Base-by-base conservation (phyloP, 208 protist genomes). In the Leishmania arabica region DNA sequence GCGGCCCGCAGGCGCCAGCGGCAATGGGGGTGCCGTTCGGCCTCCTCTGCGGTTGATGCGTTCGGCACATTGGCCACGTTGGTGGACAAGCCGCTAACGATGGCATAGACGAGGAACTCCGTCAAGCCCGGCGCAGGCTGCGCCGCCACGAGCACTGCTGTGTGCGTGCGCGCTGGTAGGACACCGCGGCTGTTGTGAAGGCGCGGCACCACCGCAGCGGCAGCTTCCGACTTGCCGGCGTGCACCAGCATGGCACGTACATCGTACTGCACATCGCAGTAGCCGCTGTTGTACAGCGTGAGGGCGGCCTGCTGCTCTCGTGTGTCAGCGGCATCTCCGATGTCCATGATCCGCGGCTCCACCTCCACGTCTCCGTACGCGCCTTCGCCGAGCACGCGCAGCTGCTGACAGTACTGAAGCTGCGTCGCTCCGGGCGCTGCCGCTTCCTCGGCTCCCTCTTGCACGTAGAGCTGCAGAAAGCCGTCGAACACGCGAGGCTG, bases 211-310 rank as follows among this genome's bases (percentile, higher is more conserved):
- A 85, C 80, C 78, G 69, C 21, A 56, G 68, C 78, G 21, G 74
- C 74, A 56, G 64, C 27, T 68, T 76, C 45, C 9, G 37, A 7
- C 37, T 71, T 42, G 49, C 68, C 15, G 4, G 42, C 9, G 53
- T 21, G 71, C 47, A 69, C 73, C 17, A 81, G 75, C 49, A 94
- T 78, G 66, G 80, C 81, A n/a, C 93, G 88, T 45, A 98, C 89
- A 78, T 96, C 88, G 82, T 96, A 97, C 78, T 78, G 81, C 77
- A 96, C 88, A 1, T 91, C 91, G 82, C 93, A 96, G 13, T 91
- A 37, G 74, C 93, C 85, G 81, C 93, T 95, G 84, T 97, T 98
- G 88, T 95, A 98, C 31, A 98, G 85, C 9, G 93, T 97, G 75
- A 97, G 87, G 45, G 85, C 81, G 47, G 87, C 88, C 71, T 89